phyloP scores from a whole-genome alignment of 2,329 filamentous ascomycete genomes.

The Madurella fahalii region DNA sequence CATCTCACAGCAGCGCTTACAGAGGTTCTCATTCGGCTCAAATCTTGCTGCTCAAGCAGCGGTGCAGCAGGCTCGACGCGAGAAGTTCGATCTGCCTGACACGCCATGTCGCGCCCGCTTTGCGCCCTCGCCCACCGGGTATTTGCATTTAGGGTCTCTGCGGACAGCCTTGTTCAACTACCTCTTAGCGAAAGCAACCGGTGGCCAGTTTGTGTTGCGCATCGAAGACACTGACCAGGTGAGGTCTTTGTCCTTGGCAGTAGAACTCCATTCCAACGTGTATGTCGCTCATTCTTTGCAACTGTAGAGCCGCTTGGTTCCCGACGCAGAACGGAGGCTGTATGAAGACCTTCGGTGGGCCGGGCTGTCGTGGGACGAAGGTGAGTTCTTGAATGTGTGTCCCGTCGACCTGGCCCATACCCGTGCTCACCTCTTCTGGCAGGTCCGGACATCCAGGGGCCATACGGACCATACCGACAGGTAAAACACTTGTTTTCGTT shows the following conservation, averaged over 20 bases:
- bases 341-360: constrained; percentile 83
- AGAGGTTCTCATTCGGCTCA: constrained; percentile 6
- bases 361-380: constrained; percentile 90
- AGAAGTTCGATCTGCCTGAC: constrained; percentile 40
- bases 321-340: constrained; percentile 72
- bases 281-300: not conserved
- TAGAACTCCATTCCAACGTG: not conserved
- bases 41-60: constrained; percentile 1
- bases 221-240: constrained; percentile 96
- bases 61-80: constrained; percentile 17
- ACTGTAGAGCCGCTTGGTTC: constrained; percentile 69
- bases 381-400: constrained; percentile 35
- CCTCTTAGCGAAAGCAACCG: constrained; percentile 79
- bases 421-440: constrained; percentile 18
- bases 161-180: constrained; percentile 96
- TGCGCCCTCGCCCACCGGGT: constrained; percentile 91
- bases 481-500: constrained; percentile 39
- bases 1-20: constrained; percentile 24
- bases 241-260: constrained; percentile 25
- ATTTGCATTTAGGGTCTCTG: constrained; percentile 85
- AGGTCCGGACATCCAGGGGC: constrained; percentile 77
- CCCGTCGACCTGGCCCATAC: not conserved
- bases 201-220: constrained; percentile 83
- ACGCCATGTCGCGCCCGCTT: constrained; percentile 75
- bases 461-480: constrained; percentile 81